phyloP scores from a whole-genome alignment of 2,329 filamentous ascomycete species.

The Calonectria honghensis region DNA sequence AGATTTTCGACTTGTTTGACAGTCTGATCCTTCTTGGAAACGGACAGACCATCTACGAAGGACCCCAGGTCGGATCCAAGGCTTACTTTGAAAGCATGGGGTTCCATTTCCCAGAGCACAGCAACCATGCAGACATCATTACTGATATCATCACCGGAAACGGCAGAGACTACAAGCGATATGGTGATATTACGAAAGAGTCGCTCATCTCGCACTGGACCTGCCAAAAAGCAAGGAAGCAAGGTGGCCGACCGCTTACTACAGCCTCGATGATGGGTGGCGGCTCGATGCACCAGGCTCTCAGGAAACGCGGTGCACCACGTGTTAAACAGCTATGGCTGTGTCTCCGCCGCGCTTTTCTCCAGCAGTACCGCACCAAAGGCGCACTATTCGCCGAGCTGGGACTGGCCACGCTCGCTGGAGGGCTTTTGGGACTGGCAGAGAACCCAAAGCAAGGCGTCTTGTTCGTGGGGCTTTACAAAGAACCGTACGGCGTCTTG shows the following conservation, averaged over 20 bases:
- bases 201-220: slow-evolving; percentile 70
- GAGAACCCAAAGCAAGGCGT: slow-evolving; percentile 69
- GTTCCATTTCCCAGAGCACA: slow-evolving; percentile 69
- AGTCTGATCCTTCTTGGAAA: slow-evolving; percentile 72
- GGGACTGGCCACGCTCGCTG: slow-evolving; percentile 70
- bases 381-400: slow-evolving; percentile 73
- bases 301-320: slow-evolving; percentile 70
- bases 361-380: slow-evolving; percentile 74
- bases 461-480: slow-evolving; percentile 72
- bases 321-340: slow-evolving; percentile 71
- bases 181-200: slow-evolving; percentile 68
- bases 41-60: slow-evolving; percentile 74
- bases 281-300: slow-evolving; percentile 64
- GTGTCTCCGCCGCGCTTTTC: slow-evolving; percentile 70
- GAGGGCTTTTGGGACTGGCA: slow-evolving; percentile 73
- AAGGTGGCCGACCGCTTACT: slow-evolving; percentile 43
- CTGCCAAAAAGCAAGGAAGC: slow-evolving; percentile 50
- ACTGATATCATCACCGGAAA: slow-evolving; percentile 78
- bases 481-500: slow-evolving; percentile 69
- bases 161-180: slow-evolving; percentile 69
- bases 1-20: slow-evolving; percentile 76
- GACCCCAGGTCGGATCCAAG: slow-evolving; percentile 64
- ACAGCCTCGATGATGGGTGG: slow-evolving; percentile 52
- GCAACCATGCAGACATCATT: slow-evolving; percentile 74
- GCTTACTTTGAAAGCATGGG: slow-evolving; percentile 72